phyloP scores from a whole-genome alignment of 2,329 filamentous ascomycete genomes.

The Botryotinia convoluta region DNA sequence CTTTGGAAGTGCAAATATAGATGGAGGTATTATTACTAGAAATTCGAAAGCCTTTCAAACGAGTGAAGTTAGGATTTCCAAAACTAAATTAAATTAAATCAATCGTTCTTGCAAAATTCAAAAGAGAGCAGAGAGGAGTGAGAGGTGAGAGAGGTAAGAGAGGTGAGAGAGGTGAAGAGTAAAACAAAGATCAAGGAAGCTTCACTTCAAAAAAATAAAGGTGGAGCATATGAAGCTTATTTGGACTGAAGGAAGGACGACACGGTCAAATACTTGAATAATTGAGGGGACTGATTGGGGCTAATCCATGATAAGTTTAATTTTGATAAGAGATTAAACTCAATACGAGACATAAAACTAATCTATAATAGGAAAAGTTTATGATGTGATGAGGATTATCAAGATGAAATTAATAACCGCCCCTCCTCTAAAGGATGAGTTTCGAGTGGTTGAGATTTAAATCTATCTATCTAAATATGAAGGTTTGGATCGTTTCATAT shows the following conservation, averaged over 20 bases:
- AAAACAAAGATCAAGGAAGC: not conserved
- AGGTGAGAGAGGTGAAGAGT: too few relatives aligned
- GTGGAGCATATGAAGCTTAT: not conserved
- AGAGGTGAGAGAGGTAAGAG: not conserved
- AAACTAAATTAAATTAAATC: not conserved
- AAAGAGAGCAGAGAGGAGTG: not conserved
- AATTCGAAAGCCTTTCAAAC: not conserved
- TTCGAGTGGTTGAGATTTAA: not conserved
- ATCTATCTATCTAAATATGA: not conserved
- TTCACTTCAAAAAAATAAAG: not conserved
- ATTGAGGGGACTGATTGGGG: not conserved
- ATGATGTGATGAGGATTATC: not conserved
- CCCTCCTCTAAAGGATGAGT: not conserved
- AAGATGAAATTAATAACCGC: not conserved
- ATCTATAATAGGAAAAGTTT: not conserved
- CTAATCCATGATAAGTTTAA: not conserved
- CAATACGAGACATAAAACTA: not conserved
- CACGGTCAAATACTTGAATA: not conserved
- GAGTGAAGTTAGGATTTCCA: not conserved
- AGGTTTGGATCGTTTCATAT: not conserved
- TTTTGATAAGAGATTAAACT: constrained; percentile 10
- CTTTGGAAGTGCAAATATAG: not conserved
- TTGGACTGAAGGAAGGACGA: not conserved
- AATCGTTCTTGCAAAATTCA: not conserved
- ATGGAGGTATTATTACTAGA: not conserved